Evolutionary conservation across 371 early-diverging fungal genomes (phyloP).

Genomic region (Mortierella sp.): DNA sequence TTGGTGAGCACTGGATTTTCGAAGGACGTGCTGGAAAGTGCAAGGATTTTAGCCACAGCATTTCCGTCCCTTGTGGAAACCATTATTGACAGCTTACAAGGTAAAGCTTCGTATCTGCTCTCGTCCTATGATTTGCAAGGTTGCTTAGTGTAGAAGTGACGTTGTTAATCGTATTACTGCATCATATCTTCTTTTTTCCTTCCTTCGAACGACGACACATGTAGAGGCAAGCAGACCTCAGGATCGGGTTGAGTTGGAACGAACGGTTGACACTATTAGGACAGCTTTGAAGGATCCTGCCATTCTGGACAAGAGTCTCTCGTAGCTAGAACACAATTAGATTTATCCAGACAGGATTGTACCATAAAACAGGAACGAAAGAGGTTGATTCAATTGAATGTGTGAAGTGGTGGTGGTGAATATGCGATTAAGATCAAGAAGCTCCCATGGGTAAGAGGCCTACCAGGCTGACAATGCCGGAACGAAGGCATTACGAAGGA

Average conservation of each 20-base stretch:
- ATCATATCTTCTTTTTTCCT: constrained; percentile 1
- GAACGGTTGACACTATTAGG: constrained; percentile 14
- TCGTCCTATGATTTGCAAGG: not conserved
- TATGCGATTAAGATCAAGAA: too few species aligned
- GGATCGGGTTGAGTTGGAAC: constrained; percentile 11
- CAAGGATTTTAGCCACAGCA: constrained; percentile 27
- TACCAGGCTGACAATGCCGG: too few species aligned
- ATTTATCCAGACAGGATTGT: too few species aligned
- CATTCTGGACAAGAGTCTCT: constrained; percentile 12
- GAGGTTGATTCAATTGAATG: too few species aligned
- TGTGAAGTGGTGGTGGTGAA: too few species aligned
- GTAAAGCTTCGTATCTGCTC: constrained; percentile 3
- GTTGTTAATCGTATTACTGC: not conserved
- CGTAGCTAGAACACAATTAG: not conserved
- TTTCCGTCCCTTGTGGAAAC: constrained; percentile 30
- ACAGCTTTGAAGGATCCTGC: constrained; percentile 11
- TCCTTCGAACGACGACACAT: not conserved
- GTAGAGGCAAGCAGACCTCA: constrained; percentile 24
- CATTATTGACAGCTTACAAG: constrained; percentile 24
- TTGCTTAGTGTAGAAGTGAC: not conserved
- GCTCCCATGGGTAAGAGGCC: too few species aligned
- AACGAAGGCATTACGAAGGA: too few species aligned
- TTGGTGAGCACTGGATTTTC: constrained; percentile 21
- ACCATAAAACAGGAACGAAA: too few species aligned
- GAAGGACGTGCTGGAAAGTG: constrained; percentile 33